These are phyloP conservation scores for Paramyrothecium sp. DNA, from an alignment of 2,329 filamentous ascomycete genomes.

Conservation along the genomic window DNA sequence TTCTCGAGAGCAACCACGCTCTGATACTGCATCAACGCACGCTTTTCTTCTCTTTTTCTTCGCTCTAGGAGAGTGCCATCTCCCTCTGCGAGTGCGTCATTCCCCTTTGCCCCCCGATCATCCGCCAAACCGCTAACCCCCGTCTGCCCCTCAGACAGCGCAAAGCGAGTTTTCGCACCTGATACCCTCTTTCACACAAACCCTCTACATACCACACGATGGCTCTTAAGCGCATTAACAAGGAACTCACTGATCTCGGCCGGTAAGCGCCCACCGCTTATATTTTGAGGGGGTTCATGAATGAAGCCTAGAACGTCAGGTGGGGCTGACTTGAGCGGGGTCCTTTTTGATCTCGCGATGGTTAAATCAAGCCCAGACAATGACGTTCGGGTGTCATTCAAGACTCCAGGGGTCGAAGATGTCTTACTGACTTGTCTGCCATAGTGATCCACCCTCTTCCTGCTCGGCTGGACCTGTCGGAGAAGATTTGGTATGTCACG, in stretches of 20 bases:
- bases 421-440: conserved; percentile 17
- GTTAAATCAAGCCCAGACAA: background rate
- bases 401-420: background rate
- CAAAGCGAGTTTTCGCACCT: conserved; percentile 19
- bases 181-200: conserved; percentile 18
- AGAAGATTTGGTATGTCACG: conserved; percentile 87
- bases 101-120: conserved; percentile 23
- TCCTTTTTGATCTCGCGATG: conserved; percentile 13
- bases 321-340: conserved; percentile 36
- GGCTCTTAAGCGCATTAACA: conserved; percentile 94
- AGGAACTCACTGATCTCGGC: conserved; percentile 87
- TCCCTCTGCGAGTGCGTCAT: conserved; percentile 17
- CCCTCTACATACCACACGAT: conserved; percentile 47
- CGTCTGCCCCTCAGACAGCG: conserved; percentile 18
- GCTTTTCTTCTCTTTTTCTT: conserved; percentile 25
- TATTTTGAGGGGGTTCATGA: conserved; percentile 19
- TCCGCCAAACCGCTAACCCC: conserved; percentile 24
- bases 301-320: conserved; percentile 30
- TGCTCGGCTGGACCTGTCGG: conserved; percentile 97
- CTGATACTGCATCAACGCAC: conserved; percentile 13
- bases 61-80: conserved; percentile 14
- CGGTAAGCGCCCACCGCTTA: conserved; percentile 57
- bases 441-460: conserved; percentile 94
- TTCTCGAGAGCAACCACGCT: background rate
- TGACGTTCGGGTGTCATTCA: background rate